Evolutionary conservation across 306 rosid genomes (phyloP), one percentile per base, ranked within the genome.

Genomic region (Canavalia gladiata): DNA sequence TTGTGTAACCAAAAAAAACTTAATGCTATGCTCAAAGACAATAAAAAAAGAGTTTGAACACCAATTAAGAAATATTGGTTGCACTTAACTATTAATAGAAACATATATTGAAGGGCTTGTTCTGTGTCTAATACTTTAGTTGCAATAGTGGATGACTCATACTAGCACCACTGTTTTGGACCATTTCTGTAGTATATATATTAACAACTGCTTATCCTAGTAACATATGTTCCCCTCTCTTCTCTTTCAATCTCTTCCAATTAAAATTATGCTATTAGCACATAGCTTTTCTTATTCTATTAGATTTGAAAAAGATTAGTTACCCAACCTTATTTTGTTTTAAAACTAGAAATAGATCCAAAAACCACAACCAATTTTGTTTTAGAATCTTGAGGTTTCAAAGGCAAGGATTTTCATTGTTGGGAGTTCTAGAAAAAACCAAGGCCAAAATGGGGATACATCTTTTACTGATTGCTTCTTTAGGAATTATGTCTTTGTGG

Each of bases 391-490:
- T 7, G 94, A 90, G 77, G 13, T 69, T 39, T 49, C 89, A 12
- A 80, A 85, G 46, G 59, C 67, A 0, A 90, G 83, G n/a, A 46
- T 10, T 78, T 78, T 75, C 5, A 51, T 62, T 1, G 72, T 64
- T 56, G 87, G 73, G n/a, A 78, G 57, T 65, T 75, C 77, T 10
- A 88, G 89, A 82, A 87, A 76, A 79, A 85, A 81, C 29, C 58
- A 69, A 68, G 85, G 77, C 4, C 37, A 69, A 54, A 73, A 76
- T 34, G 94, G 86, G 7, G 91, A 90, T 25, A 46, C 81, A 2
- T 86, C 90, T 7, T 55, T 80, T 1, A 92, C 90, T 0, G 96
- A 93, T 84, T 95, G 99, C 98, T 95, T 93, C 75, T 95, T 95
- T 74, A 96, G 97, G 41, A 87, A 88, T 59, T 88, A 84, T 67